Conservation (phyloP, 1,284 basidiomycete genomes). For the Kalmanozyma brasiliensis region DNA sequence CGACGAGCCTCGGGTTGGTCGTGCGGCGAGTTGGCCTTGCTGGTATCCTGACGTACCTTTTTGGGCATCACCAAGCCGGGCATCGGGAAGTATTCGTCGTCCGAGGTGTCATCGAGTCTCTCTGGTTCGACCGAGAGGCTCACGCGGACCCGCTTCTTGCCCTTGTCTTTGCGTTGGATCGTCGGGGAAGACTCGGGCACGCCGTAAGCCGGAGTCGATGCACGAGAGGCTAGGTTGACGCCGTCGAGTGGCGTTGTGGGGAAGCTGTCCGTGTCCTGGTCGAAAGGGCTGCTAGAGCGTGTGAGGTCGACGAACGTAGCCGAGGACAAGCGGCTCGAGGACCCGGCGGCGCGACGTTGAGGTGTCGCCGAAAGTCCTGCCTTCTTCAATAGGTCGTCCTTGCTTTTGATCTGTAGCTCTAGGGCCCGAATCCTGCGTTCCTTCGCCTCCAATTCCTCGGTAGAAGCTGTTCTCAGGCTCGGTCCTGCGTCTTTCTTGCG, state of each 20-base stretch:
- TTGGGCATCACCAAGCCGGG: constrained; percentile 17
- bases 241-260: constrained; percentile 14
- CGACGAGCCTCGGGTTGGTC: too few species aligned
- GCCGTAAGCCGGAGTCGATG: constrained; percentile 7
- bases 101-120: constrained; percentile 40
- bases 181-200: constrained; percentile 10
- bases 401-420: constrained; percentile 9
- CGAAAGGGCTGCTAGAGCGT: constrained; percentile 18
- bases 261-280: neutral
- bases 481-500: neutral
- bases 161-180: constrained; percentile 10
- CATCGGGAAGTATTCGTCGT: constrained; percentile 46
- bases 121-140: constrained; percentile 32
- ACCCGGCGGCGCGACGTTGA: constrained; percentile 11
- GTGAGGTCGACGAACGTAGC: constrained; percentile 5
- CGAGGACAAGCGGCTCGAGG: neutral
- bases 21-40: too few species aligned
- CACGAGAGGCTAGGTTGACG: constrained; percentile 1
- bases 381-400: constrained; percentile 4
- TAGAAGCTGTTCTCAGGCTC: neutral
- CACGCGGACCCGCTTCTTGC: constrained; percentile 10
- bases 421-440: constrained; percentile 20
- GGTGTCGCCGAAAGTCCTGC: constrained; percentile 4
- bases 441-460: neutral
- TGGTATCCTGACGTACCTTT: too few species aligned